phyloP scores from a whole-genome alignment of 768 basidiomycete genomes.

The Dentipellis fragilis region DNA sequence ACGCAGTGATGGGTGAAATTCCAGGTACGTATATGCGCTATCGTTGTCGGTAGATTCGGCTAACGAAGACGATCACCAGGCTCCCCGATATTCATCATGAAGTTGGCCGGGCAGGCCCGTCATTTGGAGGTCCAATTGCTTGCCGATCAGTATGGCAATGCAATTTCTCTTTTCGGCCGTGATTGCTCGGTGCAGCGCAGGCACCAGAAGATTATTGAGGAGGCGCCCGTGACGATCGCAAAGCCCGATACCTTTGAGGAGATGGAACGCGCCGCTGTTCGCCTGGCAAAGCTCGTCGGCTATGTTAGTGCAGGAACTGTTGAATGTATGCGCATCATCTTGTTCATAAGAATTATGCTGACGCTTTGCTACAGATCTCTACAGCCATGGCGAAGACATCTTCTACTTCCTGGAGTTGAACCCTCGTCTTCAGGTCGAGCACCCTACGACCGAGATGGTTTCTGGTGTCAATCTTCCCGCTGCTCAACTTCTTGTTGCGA shows the following conservation, averaged over 20 bases:
- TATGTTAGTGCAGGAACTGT: slow-evolving; percentile 99
- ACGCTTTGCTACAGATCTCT: slow-evolving; percentile 55
- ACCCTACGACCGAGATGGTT: slow-evolving; percentile 99
- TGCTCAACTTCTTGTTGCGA: slow-evolving; percentile 93
- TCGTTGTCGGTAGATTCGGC: slow-evolving; percentile 2
- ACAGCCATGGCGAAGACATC: slow-evolving; percentile 84
- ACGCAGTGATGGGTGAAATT: slow-evolving; percentile 92
- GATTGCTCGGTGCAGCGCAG: slow-evolving; percentile 99
- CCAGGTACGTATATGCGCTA: slow-evolving; percentile 52
- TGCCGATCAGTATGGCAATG: slow-evolving; percentile 98
- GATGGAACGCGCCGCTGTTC: slow-evolving; percentile 99
- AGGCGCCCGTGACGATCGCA: slow-evolving; percentile 97
- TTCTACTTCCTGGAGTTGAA: slow-evolving; percentile 99
- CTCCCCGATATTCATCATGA: slow-evolving; percentile 99
- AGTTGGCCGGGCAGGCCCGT: slow-evolving; percentile 93
- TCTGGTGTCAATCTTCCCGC: slow-evolving; percentile 96
- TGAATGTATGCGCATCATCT: slow-evolving; percentile 55
- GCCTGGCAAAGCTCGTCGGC: slow-evolving; percentile 96
- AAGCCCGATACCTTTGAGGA: slow-evolving; percentile 84
- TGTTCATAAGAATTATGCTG: slow-evolving; percentile 4
- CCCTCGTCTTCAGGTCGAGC: slow-evolving; percentile 98
- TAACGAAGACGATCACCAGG: slow-evolving; percentile 33
- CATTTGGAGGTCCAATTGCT: slow-evolving; percentile 97
- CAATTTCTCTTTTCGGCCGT: slow-evolving; percentile 96
- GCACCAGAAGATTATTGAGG: slow-evolving; percentile 99